These are phyloP conservation scores for Cladophialophora psammophila DNA, from an alignment of 2,329 filamentous ascomycete species.

Conservation along the genomic window DNA sequence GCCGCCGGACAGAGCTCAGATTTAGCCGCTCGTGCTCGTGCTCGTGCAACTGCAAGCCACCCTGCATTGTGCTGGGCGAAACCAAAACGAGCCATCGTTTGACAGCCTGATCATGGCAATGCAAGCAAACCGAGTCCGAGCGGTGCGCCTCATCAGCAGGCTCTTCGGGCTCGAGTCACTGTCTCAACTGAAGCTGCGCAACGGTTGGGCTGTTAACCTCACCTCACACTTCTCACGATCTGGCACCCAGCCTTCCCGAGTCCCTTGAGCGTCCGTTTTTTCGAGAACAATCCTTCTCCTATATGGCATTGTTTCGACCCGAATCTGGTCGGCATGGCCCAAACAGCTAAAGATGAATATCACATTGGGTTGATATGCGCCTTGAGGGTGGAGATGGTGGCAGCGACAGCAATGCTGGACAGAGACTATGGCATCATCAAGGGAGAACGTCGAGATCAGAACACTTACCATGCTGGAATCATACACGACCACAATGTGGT, in stretches of 20 bases:
- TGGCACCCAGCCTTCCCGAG: not conserved
- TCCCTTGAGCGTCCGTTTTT: not conserved
- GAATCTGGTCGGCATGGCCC: not conserved
- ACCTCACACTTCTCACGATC: not conserved
- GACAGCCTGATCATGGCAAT: not conserved
- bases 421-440: slow-evolving; percentile 29
- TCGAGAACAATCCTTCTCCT: not conserved
- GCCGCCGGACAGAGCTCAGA: no score
- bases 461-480: slow-evolving; percentile 34
- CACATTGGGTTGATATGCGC: slow-evolving; percentile 44
- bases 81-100: not conserved
- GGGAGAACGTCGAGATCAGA: slow-evolving; percentile 19
- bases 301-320: not conserved
- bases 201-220: not conserved
- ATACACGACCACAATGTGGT: slow-evolving; percentile 40
- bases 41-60: no score
- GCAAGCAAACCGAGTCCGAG: not conserved
- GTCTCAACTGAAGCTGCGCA: not conserved
- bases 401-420: slow-evolving; percentile 42
- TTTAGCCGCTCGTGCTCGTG: no score
- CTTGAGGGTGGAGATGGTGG: slow-evolving; percentile 41
- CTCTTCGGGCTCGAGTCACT: not conserved
- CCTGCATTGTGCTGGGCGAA: no score
- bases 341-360: slow-evolving; percentile 31
- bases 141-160: not conserved